Conservation (phyloP, 441 rosid genomes). For the Hura crepitans region DNA sequence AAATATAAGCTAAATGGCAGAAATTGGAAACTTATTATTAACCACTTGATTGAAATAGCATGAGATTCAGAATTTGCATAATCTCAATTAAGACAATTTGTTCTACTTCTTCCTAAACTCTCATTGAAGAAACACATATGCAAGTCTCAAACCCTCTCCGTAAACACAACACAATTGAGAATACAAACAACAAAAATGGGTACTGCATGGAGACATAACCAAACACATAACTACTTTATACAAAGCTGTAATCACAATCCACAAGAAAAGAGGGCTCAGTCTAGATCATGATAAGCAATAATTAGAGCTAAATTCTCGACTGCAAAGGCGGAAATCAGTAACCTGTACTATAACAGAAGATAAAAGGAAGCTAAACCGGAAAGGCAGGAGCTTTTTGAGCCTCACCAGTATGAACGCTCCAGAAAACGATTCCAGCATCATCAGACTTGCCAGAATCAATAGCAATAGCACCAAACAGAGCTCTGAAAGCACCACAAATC, state of each 20-base stretch:
- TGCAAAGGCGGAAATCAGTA: neutral
- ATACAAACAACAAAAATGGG: neutral
- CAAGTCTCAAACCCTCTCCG: too few relatives aligned
- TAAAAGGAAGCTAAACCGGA: constrained; percentile 14
- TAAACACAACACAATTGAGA: neutral
- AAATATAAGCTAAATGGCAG: neutral
- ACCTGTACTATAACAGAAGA: neutral
- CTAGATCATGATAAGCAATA: neutral
- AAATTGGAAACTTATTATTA: neutral
- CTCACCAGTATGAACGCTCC: constrained; percentile 44
- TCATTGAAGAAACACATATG: too few relatives aligned
- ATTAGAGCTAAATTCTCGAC: neutral
- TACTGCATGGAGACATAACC: too few relatives aligned
- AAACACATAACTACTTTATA: neutral
- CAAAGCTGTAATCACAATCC: neutral
- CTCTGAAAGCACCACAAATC: constrained; percentile 58
- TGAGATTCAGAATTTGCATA: neutral
- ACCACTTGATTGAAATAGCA: neutral
- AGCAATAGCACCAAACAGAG: constrained; percentile 69
- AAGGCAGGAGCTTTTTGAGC: constrained; percentile 28
- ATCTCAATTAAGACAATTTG: neutral
- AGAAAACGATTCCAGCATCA: constrained; percentile 46
- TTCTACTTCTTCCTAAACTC: neutral
- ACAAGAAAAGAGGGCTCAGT: neutral
- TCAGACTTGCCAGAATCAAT: constrained; percentile 44